Evolutionary conservation across 2,329 filamentous ascomycete species (phyloP), one percentile per base, ranked within the genome.

Genomic region (Penicillium olsonii): DNA sequence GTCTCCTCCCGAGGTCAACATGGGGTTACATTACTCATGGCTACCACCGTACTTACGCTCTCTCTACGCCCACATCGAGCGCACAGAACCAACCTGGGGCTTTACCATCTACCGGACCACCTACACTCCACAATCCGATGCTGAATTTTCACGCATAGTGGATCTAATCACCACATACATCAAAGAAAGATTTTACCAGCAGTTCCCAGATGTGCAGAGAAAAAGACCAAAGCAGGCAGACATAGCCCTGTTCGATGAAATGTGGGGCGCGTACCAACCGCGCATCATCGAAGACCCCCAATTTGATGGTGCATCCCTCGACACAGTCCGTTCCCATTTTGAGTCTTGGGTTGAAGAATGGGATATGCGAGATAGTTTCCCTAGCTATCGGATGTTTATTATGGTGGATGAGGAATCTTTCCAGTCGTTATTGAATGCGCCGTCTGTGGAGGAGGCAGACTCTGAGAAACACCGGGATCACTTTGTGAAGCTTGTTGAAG

Each of bases 351-450:
- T 24, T 40, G 41, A 22, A 35, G 40, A 52, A 37, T 45, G 24
- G 15, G 40, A 27, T 22, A 22, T 37, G 40, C 34, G 33, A 19
- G 49, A 52, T 42, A 9, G n/a, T n/a, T 45, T 50, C 27, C 48
- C 48, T 45, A 15, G 33, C 31, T 41, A 47, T 24, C 27, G 46
- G 14, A 49, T 49, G 46, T 49, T 49, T 49, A 44, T 49, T 27
- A 14, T 44, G 14, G 33, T 49, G 22, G 46, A 49, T 20, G 40
- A 49, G 20, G 46, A 49, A 27, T 43, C 34, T 39, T 49, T 49
- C 35, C 18, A 44, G 12, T 24, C 40, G 14, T 44, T 49, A 37
- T 35, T 39, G 17, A 35, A 39, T 19, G 37, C 40, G 5, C 40
- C 46, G 5, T 14, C 34, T 37, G 40, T 27, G 26, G 34, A 26